A percentile compares a stretch with the other conserved stretches of the same genome.
Evolutionary conservation across 23 red algal genomes (phyloP).

Genomic region (Agarophyton chilense): DNA sequence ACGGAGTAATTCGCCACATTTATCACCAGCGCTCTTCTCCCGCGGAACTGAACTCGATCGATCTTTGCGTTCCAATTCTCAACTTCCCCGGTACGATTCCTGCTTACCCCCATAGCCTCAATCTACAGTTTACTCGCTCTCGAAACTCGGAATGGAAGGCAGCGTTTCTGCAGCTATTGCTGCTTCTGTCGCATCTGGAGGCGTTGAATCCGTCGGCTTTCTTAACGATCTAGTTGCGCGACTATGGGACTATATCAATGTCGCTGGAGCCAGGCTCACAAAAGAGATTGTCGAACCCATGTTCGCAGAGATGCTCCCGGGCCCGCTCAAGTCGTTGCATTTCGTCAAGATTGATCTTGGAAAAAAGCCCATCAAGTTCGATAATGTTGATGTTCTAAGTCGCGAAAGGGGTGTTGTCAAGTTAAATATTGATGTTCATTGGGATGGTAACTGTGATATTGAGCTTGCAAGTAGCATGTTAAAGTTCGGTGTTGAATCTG

Average conservation of each 20-base stretch:
- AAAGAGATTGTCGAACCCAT: slow-evolving; percentile 79
- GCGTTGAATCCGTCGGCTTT: slow-evolving; percentile 63
- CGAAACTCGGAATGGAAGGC: neutral
- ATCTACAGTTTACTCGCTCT: neutral
- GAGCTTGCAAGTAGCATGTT: slow-evolving; percentile 35
- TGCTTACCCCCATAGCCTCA: neutral
- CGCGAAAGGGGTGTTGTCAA: slow-evolving; percentile 37
- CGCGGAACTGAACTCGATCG: neutral
- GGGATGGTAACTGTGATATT: slow-evolving; percentile 70
- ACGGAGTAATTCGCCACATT: neutral
- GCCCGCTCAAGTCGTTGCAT: slow-evolving; percentile 54
- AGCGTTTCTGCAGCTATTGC: slow-evolving; percentile 18
- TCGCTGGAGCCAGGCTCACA: slow-evolving; percentile 33
- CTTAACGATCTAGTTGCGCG: slow-evolving; percentile 68
- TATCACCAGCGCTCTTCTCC: neutral
- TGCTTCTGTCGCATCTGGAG: slow-evolving; percentile 47
- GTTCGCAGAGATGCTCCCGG: slow-evolving; percentile 63
- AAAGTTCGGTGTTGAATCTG: slow-evolving; percentile 50
- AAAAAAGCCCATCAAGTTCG: slow-evolving; percentile 54
- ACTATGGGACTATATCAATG: slow-evolving; percentile 72
- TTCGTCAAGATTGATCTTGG: slow-evolving; percentile 77
- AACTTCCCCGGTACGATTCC: no score
- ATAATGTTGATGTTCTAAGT: slow-evolving; percentile 67
- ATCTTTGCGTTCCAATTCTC: no score
- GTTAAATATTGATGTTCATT: slow-evolving; percentile 69